Evolutionary conservation across 306 rosid genomes (phyloP).

Genomic region (Arachis stenosperma): DNA sequence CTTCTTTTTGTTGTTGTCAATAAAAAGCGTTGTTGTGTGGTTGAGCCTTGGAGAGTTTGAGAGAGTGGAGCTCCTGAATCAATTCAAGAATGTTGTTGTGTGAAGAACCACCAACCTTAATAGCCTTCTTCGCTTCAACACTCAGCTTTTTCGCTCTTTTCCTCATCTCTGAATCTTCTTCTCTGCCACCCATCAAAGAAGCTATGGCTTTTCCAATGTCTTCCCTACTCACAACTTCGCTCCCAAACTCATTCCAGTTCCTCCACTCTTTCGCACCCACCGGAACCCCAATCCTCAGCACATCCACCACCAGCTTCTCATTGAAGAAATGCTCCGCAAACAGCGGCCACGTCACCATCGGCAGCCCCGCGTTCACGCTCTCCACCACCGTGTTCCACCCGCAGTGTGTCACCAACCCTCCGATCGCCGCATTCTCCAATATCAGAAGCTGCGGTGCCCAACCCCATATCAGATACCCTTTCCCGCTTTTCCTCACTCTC

Average conservation of each 20-base stretch:
- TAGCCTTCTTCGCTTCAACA: slow-evolving; percentile 33
- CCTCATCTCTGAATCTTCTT: slow-evolving; percentile 34
- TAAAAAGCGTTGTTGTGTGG: too few species aligned
- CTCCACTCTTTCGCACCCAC: slow-evolving; percentile 47
- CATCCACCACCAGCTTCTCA: slow-evolving; percentile 43
- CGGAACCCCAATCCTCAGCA: slow-evolving; percentile 43
- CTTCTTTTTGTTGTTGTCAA: too few species aligned
- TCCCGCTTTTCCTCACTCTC: slow-evolving; percentile 26
- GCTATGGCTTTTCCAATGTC: slow-evolving; percentile 36
- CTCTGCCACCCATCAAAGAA: slow-evolving; percentile 29
- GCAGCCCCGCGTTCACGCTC: slow-evolving; percentile 44
- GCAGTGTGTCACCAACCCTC: slow-evolving; percentile 42
- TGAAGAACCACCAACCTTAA: slow-evolving; percentile 45
- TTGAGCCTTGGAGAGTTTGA: slow-evolving; percentile 20
- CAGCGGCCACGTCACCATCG: slow-evolving; percentile 47
- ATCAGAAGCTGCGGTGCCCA: slow-evolving; percentile 50
- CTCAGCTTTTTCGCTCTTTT: slow-evolving; percentile 13
- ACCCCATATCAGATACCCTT: slow-evolving; percentile 37
- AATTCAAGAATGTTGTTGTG: slow-evolving; percentile 24
- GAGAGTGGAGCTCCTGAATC: slow-evolving; percentile 26
- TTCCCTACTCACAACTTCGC: slow-evolving; percentile 32
- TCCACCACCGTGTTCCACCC: slow-evolving; percentile 49
- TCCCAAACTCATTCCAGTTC: slow-evolving; percentile 39
- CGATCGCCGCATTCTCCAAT: slow-evolving; percentile 32
- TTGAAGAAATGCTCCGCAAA: slow-evolving; percentile 47